Evolutionary conservation across 2,329 filamentous ascomycete genomes (phyloP).

Genomic region (Aspergillus phoenicis): DNA sequence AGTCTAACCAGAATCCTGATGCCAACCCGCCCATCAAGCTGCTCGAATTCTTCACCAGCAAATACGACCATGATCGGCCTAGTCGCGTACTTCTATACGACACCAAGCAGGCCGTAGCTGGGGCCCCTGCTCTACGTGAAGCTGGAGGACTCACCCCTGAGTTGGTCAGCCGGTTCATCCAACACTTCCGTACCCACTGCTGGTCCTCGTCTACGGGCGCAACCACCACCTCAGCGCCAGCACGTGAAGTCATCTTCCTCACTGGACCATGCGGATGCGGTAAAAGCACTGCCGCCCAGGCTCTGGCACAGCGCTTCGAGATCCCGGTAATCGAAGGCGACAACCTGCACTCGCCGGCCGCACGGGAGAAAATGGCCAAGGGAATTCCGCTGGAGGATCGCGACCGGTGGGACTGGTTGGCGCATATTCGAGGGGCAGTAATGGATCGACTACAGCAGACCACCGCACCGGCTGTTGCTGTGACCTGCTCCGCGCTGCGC

Average conservation of each 20-base stretch:
- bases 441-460: conserved; percentile 23
- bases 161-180: conserved; percentile 17
- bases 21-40: conserved; percentile 57
- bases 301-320: conserved; percentile 45
- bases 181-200: conserved; percentile 19
- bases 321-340: conserved; percentile 50
- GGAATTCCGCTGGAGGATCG: conserved; percentile 54
- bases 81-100: conserved; percentile 32
- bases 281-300: conserved; percentile 55
- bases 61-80: conserved; percentile 49
- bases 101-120: conserved; percentile 22
- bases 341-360: conserved; percentile 53
- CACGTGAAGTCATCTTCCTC: conserved; percentile 34
- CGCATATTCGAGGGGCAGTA: conserved; percentile 26
- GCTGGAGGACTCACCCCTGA: conserved; percentile 13
- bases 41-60: conserved; percentile 55
- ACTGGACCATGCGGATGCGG: conserved; percentile 58
- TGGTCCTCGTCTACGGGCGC: conserved; percentile 8
- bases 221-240: neutral
- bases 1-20: conserved; percentile 51
- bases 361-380: conserved; percentile 55
- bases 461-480: conserved; percentile 42
- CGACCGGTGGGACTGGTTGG: conserved; percentile 58
- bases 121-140: conserved; percentile 19
- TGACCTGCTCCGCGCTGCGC: conserved; percentile 58